These are phyloP conservation scores for Pseudopyricularia cyperi DNA, from an alignment of 2,329 filamentous ascomycete species.

Conservation along the genomic window DNA sequence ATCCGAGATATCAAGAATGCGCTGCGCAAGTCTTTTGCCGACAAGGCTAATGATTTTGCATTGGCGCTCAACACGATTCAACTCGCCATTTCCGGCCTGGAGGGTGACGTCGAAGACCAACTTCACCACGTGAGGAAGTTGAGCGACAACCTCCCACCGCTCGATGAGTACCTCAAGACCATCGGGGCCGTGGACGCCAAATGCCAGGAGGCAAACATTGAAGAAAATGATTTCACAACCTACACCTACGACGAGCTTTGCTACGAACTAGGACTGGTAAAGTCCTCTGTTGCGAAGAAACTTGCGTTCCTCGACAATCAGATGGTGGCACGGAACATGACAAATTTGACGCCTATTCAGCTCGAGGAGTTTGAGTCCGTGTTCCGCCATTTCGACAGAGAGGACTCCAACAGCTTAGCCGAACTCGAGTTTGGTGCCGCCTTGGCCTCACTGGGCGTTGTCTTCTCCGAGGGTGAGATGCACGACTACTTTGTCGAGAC, in stretches of 20 bases:
- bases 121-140: conserved; percentile 75
- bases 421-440: conserved; percentile 95
- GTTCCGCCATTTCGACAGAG: conserved; percentile 94
- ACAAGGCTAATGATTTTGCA: conserved; percentile 97
- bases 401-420: conserved; percentile 76
- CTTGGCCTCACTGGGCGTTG: conserved; percentile 83
- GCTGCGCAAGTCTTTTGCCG: conserved; percentile 81
- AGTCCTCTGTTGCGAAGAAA: conserved; percentile 89
- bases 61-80: conserved; percentile 90
- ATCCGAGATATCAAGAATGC: conserved; percentile 98
- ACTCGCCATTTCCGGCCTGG: conserved; percentile 86
- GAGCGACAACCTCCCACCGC: conserved; percentile 70
- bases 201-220: conserved; percentile 92
- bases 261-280: conserved; percentile 87
- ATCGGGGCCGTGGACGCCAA: conserved; percentile 79
- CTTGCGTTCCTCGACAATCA: conserved; percentile 95
- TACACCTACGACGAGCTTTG: conserved; percentile 94
- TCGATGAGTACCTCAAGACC: conserved; percentile 83
- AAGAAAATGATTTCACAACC: conserved; percentile 99
- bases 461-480: conserved; percentile 98
- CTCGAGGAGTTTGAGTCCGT: conserved; percentile 97
- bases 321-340: conserved; percentile 97
- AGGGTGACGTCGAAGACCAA: conserved; percentile 94
- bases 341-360: conserved; percentile 94
- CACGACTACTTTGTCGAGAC: conserved; percentile 86